Conservation (phyloP, 352 stramenopile genomes). For the Globisporangium nodosum region DNA sequence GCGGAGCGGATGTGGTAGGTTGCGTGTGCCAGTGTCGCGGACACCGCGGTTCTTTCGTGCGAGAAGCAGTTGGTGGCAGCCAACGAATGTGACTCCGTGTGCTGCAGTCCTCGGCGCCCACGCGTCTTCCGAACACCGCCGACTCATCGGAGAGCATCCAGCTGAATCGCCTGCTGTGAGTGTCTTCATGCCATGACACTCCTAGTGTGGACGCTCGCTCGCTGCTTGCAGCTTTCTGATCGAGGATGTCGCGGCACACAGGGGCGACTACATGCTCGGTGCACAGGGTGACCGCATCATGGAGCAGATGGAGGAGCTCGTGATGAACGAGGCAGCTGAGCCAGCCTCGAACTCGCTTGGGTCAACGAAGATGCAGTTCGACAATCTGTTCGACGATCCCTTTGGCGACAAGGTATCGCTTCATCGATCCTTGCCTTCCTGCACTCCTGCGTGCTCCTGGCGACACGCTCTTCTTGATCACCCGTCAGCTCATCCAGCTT, state of each 20-base stretch:
- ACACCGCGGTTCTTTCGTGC: neutral
- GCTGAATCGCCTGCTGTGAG: conserved; percentile 37
- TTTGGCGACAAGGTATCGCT: conserved; percentile 4
- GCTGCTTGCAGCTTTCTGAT: neutral
- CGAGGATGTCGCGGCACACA: conserved; percentile 4
- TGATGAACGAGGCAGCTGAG: conserved; percentile 5
- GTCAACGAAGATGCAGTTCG: neutral
- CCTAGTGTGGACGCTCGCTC: neutral
- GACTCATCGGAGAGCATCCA: conserved; percentile 17
- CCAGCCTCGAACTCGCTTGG: neutral
- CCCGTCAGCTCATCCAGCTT: neutral
- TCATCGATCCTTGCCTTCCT: neutral
- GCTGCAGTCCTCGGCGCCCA: neutral
- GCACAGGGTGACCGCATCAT: conserved; percentile 38
- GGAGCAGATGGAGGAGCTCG: conserved; percentile 41
- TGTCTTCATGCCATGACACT: neutral
- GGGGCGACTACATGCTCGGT: conserved; percentile 46
- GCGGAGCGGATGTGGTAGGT: neutral
- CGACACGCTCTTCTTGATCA: neutral
- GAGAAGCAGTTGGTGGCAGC: neutral
- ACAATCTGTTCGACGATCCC: neutral
- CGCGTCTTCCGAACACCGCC: neutral
- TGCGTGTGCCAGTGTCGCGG: neutral
- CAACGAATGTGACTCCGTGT: neutral
- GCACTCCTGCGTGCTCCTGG: neutral